Evolutionary conservation across 129 eudicot genomes (phyloP), one percentile per base, ranked within the genome.

Genomic region (Ambrosia artemisiifolia): DNA sequence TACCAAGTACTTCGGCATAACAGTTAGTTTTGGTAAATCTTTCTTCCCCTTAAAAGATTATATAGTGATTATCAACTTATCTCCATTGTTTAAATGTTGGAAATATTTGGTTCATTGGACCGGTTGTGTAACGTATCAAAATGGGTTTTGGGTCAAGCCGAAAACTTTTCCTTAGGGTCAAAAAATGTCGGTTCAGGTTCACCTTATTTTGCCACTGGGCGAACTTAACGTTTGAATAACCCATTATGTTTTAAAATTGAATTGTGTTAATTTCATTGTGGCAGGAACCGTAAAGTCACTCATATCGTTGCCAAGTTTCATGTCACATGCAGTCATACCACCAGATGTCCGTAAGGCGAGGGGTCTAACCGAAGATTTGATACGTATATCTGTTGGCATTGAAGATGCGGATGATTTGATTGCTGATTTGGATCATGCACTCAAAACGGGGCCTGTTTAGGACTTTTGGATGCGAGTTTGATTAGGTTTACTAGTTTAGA

Each of bases 261-360:
- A 40, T 40, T 40, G 11, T 36, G 43, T 36, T 36, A 1, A 36
- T 36, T 4, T 7, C 9, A 10, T 40, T 40, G 44, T 40, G 44
- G 11, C 86, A 85, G 95, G 96, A 75, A 94, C 94, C 59, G 96
- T 90, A 13, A 94, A 94, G 77, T 94, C 98, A 51, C 95, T 94
- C 32, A 94, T 94, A 60, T 84, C 95, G 87, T 71, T 94, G 89
- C 97, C 97, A 7, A 82, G 96, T 82, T 94, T 90, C 63, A 90
- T 94, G 98, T 94, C 98, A 11, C 98, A 94, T 68, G 89, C 97
- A 28, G 69, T 82, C 72, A 90, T 94, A 76, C 97, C 97, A 11
- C 83, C 84, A 73, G 84, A 79, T 7, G 88, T 82, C n/a, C 92
- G 97, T 4, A 88, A 90, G 74, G 91, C 96, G 5, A 82, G 98